Base-by-base conservation (phyloP, 345 rosid genomes). In the Streptanthus diversifolius region DNA sequence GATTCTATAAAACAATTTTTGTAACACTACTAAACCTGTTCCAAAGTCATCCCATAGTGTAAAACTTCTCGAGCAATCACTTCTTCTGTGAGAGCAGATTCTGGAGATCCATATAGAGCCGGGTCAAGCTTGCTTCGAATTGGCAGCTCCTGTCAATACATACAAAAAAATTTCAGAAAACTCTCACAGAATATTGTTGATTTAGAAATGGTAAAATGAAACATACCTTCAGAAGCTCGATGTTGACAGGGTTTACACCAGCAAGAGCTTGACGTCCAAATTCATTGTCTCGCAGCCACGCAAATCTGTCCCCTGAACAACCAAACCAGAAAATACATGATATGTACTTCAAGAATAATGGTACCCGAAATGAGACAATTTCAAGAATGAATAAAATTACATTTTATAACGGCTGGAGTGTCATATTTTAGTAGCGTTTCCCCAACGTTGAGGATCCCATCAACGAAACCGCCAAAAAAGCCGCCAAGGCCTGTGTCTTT, bases 211-310 rank as follows among this genome's bases (percentile, higher is more conserved):
- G 64, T 51, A 3, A 8, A 48, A 52, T 6, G 54, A 59, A 52
- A 58, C 63, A 44, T 36, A 83, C 97, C 95, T 80, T 91, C 12
- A 91, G 55, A 66, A 91, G 68, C 85, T 88, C 86, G 54, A 93
- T 91, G 80, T 81, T 85, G 30, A 91, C 95, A 1, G 98, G 96
- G 64, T 93, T 91, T 61, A 93, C 97, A 70, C 97, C 98, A 22
- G 97, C 97, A 64, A 91, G 73, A 68, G 93, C 73, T 82, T 89
- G 97, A 30, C 97, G 89, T n/a, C 95, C 96, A 54, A 93, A 93
- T 70, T 93, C 98, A 18, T 83, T 84, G 62, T 93, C 98, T 53
- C 98, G 82, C 66, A 93, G 76, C 98, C 98, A 93, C 11, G 97
- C 82, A 84, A 93, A 93, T 52, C 97, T 83, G 70, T 93, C 97